Conservation (phyloP, 1,284 basidiomycete genomes). For the Termitomyces sp. region DNA sequence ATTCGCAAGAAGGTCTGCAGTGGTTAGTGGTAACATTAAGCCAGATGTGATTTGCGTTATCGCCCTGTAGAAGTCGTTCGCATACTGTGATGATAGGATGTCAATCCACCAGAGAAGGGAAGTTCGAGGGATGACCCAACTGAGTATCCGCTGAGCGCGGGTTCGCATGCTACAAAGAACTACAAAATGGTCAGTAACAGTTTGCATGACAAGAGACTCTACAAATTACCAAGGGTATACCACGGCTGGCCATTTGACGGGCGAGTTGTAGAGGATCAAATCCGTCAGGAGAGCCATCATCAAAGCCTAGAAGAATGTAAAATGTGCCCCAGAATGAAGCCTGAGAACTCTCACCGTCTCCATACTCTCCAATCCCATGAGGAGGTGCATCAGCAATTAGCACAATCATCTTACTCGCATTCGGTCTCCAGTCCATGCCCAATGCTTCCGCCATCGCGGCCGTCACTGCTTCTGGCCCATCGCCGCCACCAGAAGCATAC, state of each 20-base stretch:
- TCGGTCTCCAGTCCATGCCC: conserved; percentile 86
- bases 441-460: conserved; percentile 86
- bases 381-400: conserved; percentile 97
- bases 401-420: conserved; percentile 93
- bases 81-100: conserved; percentile 51
- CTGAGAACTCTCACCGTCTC: conserved; percentile 64
- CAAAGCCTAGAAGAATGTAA: conserved; percentile 58
- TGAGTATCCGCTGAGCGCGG: conserved; percentile 89
- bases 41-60: conserved; percentile 91
- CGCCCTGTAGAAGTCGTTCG: conserved; percentile 94
- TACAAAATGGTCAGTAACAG: conserved; percentile 25
- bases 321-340: neutral
- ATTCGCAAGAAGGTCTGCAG: conserved; percentile 92
- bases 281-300: conserved; percentile 89
- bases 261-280: conserved; percentile 88
- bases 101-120: conserved; percentile 9
- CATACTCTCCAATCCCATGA: conserved; percentile 90
- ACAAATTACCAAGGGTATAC: conserved; percentile 78
- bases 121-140: conserved; percentile 40
- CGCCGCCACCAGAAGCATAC: conserved; percentile 94
- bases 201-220: conserved; percentile 1
- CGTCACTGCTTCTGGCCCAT: conserved; percentile 97
- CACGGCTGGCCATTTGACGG: conserved; percentile 83
- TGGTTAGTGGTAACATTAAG: conserved; percentile 93
- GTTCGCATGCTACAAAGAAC: conserved; percentile 99